Base-by-base conservation (phyloP, 139 green algal genomes). In the Chlamydomonas schloesseri region DNA sequence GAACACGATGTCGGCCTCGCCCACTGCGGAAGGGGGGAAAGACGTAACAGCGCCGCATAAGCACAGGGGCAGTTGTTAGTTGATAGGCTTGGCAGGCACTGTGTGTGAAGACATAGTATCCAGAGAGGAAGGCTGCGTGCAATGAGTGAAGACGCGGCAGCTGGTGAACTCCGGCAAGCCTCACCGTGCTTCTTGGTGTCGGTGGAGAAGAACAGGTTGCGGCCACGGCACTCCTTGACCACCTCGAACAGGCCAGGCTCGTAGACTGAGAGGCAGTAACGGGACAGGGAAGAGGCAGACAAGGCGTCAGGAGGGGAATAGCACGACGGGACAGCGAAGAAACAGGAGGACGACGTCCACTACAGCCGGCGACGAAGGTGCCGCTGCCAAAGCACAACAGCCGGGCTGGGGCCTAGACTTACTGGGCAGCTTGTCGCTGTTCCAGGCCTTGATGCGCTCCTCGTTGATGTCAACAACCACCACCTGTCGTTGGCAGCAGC, bases 171-270 rank as follows among this genome's bases (percentile, higher is more conserved):
- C n/a, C n/a, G n/a, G n/a, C n/a, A n/a, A 8, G 42, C 42, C 42
- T 50, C 42, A 50, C 42, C 42, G 75, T 98, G 94, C 93, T 98
- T 99, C 71, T 95, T 92, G 57, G 96, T 96, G 73, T 99, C 97
- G 8, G 96, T 99, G 72, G 81, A 94, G 93, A 99, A 99, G 87
- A 99, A 99, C 23, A 99, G 92, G 91, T 99, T 99, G 57, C 93
- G 91, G 23, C 95, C 96, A 10, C 97, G 88, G 20, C 79, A 88
- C 73, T 87, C 92, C 75, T 95, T 91, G 1, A 99, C 97, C 20
- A 99, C 97, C 81, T 99, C 97, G 4, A 96, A 78, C 5, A 99
- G 94, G 26, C 98, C 97, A 14, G 98, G 98, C 92, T 99, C 98
- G 82, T 99, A 99, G 88, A 99, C 79, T 85, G 50, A 17, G 57